Percentiles rank a stretch among this genome's conserved stretches.
phyloP scores from a whole-genome alignment of 202 grass and related monocot species.

The Carex sylvatica region DNA sequence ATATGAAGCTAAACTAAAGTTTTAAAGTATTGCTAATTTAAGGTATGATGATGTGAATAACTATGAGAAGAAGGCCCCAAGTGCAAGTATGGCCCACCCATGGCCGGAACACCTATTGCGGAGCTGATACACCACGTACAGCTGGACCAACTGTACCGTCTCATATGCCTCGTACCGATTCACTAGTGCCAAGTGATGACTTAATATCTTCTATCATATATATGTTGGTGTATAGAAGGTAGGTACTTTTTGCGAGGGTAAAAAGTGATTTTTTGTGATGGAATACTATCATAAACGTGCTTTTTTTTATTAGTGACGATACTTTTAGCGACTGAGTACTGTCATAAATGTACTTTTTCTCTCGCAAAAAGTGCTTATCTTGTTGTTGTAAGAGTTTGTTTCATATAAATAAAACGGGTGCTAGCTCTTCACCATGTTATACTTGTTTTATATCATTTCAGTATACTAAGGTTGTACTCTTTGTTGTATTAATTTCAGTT shows the following conservation, averaged over 20 bases:
- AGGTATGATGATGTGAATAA: slow-evolving; percentile 68
- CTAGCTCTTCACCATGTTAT: neutral
- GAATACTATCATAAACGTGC: no score
- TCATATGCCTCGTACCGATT: slow-evolving; percentile 75
- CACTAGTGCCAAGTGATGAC: slow-evolving; percentile 20
- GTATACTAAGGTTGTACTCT: neutral
- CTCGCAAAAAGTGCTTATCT: no score
- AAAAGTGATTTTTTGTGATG: no score
- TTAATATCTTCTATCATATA: neutral
- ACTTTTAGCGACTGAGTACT: no score
- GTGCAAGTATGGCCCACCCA: slow-evolving; percentile 52
- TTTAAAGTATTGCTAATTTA: neutral
- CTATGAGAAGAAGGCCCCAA: slow-evolving; percentile 49
- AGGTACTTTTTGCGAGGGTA: no score
- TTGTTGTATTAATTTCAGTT: no score
- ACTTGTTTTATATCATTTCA: neutral
- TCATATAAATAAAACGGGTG: no score
- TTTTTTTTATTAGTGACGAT: no score
- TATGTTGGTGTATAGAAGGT: no score
- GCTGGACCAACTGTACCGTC: slow-evolving; percentile 50
- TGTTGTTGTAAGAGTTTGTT: neutral
- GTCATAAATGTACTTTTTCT: no score
- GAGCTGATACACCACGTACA: slow-evolving; percentile 61
- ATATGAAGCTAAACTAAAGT: neutral
- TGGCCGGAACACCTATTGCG: slow-evolving; percentile 58